Evolutionary conservation across 148 eudicot genomes (phyloP).

Genomic region (Rhododendron simsii): DNA sequence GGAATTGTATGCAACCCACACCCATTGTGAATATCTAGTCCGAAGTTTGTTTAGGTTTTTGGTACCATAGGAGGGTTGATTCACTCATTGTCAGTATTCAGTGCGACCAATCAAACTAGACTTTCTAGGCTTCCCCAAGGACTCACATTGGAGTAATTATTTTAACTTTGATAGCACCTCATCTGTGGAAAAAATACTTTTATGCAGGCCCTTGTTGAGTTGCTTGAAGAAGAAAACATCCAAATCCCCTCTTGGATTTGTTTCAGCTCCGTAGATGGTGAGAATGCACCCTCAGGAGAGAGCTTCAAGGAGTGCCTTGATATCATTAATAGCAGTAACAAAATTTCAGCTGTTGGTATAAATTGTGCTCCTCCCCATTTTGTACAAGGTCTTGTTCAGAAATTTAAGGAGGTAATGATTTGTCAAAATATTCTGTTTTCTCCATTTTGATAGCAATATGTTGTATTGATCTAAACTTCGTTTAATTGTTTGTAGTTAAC

Average conservation of each 20-base stretch:
- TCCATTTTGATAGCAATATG: neutral
- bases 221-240: constrained; percentile 74
- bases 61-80: neutral
- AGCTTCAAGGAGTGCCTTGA: constrained; percentile 64
- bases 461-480: neutral
- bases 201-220: constrained; percentile 64
- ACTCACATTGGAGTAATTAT: neutral
- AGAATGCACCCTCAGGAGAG: constrained; percentile 76
- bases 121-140: neutral
- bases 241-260: constrained; percentile 82
- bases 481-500: constrained; percentile 39
- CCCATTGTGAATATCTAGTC: neutral
- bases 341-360: constrained; percentile 63
- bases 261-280: constrained; percentile 75
- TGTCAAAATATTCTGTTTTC: neutral
- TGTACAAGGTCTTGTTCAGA: constrained; percentile 52
- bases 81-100: neutral
- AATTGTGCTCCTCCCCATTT: constrained; percentile 89
- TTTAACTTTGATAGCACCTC: neutral
- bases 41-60: neutral
- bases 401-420: constrained; percentile 63
- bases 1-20: neutral
- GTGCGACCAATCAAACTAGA: neutral
- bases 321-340: constrained; percentile 47
- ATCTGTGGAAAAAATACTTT: neutral